Evolutionary conservation across 305 asterid genomes (phyloP), one percentile per base, ranked within the genome.

Genomic region (Rubia balearica): DNA sequence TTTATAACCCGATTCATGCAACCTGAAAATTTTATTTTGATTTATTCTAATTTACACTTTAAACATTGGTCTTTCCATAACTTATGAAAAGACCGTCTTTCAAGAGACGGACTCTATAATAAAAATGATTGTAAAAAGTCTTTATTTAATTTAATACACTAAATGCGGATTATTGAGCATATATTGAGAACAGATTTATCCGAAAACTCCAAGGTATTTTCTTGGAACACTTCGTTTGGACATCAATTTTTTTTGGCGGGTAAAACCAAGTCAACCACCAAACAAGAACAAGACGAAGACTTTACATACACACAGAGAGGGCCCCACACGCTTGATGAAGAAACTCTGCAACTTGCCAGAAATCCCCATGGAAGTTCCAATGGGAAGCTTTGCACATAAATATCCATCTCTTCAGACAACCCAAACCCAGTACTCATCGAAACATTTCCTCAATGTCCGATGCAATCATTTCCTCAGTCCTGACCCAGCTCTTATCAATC

Each of bases 391-490:
- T 7, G 41, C 65, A 30, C 8, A 4, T 61, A 61, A 5, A 61
- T 14, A 61, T 61, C 65, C 43, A 30, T 6, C 30, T 1, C 66
- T 61, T 14, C 66, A 1, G n/a, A 24, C 43, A 27, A 33, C 24
- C 43, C 10, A 40, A 65, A 40, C 53, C 51, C 69, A 41, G 40
- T 0, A 7, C n/a, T 55, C 61, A 7, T 8, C 33, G 14, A 22
- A 30, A 11, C 45, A 14, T 33, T 17, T 30, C 67, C 21, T 51
- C 78, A 73, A 88, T 88, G 95, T 67, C 95, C 11, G 95, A 88
- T 5, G 79, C 90, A 67, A 46, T 81, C 7, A 75, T 86, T 55
- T 71, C 86, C n/a, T 83, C 74, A 1, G 74, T 88, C 76, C 85
- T 88, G 55, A 85, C 82, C 42, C 89, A 83, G 73, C 46, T 82